Evolutionary conservation across 257 asterid species (phyloP).

Genomic region (Solanum bulbocastanum): DNA sequence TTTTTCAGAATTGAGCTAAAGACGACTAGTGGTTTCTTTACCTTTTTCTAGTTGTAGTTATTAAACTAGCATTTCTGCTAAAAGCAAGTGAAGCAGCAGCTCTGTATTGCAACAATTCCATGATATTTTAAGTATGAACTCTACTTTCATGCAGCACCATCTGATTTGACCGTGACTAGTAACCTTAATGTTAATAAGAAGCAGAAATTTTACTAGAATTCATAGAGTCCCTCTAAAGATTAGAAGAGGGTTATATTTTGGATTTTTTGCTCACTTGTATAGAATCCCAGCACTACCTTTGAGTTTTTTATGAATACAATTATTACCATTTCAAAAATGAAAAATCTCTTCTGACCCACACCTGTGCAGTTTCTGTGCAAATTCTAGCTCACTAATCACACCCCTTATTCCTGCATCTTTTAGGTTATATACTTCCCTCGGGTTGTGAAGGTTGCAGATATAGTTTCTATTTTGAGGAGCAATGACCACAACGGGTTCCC

Average conservation of each 20-base stretch:
- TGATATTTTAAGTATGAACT: background rate
- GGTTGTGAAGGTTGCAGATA: constrained; percentile 79
- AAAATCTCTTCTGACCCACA: background rate
- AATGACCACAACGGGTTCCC: constrained; percentile 92
- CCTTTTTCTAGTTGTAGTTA: background rate
- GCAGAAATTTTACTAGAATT: background rate
- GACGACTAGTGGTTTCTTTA: background rate
- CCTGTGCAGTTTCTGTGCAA: background rate
- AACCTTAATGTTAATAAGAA: background rate
- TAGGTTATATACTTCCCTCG: constrained; percentile 93
- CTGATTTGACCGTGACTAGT: background rate
- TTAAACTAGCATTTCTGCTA: background rate
- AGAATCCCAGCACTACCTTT: background rate
- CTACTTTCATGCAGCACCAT: background rate
- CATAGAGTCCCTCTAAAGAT: background rate
- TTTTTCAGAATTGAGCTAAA: background rate
- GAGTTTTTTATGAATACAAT: background rate
- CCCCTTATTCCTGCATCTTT: constrained; percentile 4
- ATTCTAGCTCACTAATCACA: constrained; percentile 1
- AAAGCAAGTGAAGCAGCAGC: background rate
- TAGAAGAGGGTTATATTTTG: background rate
- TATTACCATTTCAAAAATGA: background rate
- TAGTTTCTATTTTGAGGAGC: constrained; percentile 76
- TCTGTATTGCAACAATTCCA: background rate
- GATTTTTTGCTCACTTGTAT: background rate